phyloP scores from a whole-genome alignment of 2,329 filamentous ascomycete species.

The Fusarium nisikadoi region DNA sequence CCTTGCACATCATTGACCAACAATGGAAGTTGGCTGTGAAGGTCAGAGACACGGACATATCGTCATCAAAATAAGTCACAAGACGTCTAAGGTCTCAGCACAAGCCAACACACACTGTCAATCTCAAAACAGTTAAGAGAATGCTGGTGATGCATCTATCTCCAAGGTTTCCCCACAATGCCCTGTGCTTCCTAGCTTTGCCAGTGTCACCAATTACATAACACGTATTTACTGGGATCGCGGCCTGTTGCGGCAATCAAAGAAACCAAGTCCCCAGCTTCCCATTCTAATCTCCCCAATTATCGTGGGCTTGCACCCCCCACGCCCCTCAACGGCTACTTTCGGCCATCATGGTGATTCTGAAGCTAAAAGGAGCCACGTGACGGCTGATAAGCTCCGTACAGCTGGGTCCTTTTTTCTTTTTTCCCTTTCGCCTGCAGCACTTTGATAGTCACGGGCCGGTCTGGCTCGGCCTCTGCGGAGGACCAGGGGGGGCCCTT shows the following conservation, averaged over 20 bases:
- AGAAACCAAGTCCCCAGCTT: conserved; percentile 23
- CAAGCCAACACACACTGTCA: conserved; percentile 10
- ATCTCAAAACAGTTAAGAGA: conserved; percentile 21
- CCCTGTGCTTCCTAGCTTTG: conserved; percentile 18
- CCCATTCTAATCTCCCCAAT: conserved; percentile 31
- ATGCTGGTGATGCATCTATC: conserved; percentile 28
- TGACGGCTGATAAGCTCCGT: conserved; percentile 45
- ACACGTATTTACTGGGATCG: conserved; percentile 29
- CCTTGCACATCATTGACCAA: conserved; percentile 7
- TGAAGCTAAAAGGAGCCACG: conserved; percentile 29
- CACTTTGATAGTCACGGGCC: conserved; percentile 21
- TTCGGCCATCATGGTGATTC: conserved; percentile 30
- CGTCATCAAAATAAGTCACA: conserved; percentile 20
- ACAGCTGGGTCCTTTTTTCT: conserved; percentile 15
- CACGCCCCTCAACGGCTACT: conserved; percentile 40
- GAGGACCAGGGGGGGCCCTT: conserved; percentile 8
- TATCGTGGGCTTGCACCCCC: not conserved
- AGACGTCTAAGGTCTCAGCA: conserved; percentile 17
- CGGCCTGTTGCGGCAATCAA: conserved; percentile 40
- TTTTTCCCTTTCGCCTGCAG: not conserved
- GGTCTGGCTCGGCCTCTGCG: conserved; percentile 36
- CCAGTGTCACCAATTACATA: conserved; percentile 32
- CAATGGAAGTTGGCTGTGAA: not conserved
- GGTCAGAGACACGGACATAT: not conserved
- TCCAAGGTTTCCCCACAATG: conserved; percentile 35